These are phyloP conservation scores for Fusarium papillatum DNA, from an alignment of 2,329 filamentous ascomycete genomes.

Conservation along the genomic window DNA sequence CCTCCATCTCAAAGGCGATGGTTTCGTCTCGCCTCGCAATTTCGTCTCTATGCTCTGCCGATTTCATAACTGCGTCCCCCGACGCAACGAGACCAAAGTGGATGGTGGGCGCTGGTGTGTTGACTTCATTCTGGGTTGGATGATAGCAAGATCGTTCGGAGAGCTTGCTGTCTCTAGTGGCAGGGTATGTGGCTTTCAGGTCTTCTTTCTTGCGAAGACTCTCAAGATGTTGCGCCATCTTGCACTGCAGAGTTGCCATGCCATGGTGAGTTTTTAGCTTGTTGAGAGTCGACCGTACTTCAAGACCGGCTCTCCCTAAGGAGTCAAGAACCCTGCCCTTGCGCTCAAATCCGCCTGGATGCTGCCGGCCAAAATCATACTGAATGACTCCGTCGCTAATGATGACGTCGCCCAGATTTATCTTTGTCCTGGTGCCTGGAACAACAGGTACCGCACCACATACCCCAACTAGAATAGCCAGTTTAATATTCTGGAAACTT, in stretches of 20 bases:
- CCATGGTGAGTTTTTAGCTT: neutral
- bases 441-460: neutral
- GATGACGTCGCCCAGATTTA: neutral
- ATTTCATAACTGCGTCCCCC: slow-evolving; percentile 22
- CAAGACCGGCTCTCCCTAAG: fast-evolving
- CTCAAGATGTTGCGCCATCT: neutral
- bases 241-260: fast-evolving
- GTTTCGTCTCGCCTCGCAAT: neutral
- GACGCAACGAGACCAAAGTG: slow-evolving; percentile 19
- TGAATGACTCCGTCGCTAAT: neutral
- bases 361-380: neutral
- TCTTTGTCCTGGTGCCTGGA: fast-evolving
- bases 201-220: neutral
- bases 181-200: neutral
- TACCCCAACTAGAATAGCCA: neutral
- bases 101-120: neutral
- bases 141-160: neutral
- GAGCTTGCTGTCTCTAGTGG: neutral
- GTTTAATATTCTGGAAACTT: neutral
- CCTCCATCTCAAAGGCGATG: slow-evolving; percentile 32
- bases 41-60: neutral
- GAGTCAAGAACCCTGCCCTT: fast-evolving
- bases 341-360: fast-evolving
- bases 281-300: fast-evolving
- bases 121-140: neutral